Evolutionary conservation across 1,284 basidiomycete species (phyloP).

Genomic region (Singerocomus inundabilis): DNA sequence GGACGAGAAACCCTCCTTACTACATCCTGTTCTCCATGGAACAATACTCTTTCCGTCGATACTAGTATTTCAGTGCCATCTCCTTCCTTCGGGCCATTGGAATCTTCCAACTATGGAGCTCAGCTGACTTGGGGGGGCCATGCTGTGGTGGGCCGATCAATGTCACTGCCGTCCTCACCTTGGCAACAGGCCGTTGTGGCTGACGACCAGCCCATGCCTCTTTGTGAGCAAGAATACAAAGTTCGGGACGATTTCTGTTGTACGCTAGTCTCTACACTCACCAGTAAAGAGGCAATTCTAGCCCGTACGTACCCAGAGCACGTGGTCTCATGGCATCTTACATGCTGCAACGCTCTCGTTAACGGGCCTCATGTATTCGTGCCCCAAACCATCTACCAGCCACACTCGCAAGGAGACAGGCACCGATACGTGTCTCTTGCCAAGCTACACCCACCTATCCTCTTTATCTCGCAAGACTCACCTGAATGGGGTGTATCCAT

Average conservation of each 20-base stretch:
- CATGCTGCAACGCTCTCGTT: constrained; percentile 6
- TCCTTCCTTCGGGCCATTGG: neutral
- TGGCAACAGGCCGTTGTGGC: neutral
- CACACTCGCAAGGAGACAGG: constrained; percentile 64
- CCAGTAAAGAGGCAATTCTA: neutral
- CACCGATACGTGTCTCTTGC: constrained; percentile 69
- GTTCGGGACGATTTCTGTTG: neutral
- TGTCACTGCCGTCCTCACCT: neutral
- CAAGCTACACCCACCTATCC: constrained; percentile 55
- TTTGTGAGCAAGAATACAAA: neutral
- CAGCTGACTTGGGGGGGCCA: neutral
- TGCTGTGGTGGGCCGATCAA: neutral
- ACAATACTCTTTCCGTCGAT: neutral
- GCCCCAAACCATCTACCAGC: constrained; percentile 64
- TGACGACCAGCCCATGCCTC: neutral
- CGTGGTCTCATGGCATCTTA: constrained; percentile 1
- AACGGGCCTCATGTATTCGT: constrained; percentile 43
- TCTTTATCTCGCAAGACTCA: constrained; percentile 52
- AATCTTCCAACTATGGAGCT: neutral
- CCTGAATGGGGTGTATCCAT: constrained; percentile 55
- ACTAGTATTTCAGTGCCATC: neutral
- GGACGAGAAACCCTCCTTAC: neutral
- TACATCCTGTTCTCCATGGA: neutral
- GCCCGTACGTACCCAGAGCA: neutral
- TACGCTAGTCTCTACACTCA: neutral